Evolutionary conservation across 1,284 basidiomycete species (phyloP).

Genomic region (Gymnopus androsaceus): DNA sequence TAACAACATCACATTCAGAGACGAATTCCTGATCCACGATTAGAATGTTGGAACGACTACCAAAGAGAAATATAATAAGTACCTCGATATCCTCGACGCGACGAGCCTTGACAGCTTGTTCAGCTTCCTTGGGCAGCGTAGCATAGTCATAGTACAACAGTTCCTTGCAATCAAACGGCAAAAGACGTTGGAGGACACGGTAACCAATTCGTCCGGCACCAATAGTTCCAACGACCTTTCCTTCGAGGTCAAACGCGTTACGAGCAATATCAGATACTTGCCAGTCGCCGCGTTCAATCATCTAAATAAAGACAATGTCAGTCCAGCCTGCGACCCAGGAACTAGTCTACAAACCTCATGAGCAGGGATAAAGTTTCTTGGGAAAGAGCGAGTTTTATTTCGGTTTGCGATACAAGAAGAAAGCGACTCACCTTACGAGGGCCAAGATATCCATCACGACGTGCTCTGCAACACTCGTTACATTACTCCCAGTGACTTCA

Average conservation of each 20-base stretch:
- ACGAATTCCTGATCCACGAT: constrained; percentile 63
- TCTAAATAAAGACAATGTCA: too few relatives aligned
- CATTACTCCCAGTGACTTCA: constrained; percentile 83
- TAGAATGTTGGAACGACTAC: constrained; percentile 65
- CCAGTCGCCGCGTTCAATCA: constrained; percentile 86
- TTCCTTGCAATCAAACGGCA: constrained; percentile 89
- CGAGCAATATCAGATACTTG: constrained; percentile 80
- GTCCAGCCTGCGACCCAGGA: too few relatives aligned
- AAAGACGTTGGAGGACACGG: constrained; percentile 85
- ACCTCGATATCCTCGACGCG: constrained; percentile 80
- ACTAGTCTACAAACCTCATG: too few relatives aligned
- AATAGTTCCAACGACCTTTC: constrained; percentile 88
- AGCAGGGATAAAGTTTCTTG: constrained; percentile 84
- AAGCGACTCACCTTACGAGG: too few relatives aligned
- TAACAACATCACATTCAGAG: constrained; percentile 78
- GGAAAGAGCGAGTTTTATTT: too few relatives aligned
- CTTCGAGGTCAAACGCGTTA: constrained; percentile 86
- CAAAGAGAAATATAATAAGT: constrained; percentile 28
- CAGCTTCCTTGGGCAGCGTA: constrained; percentile 73
- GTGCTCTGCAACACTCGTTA: constrained; percentile 92
- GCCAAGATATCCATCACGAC: constrained; percentile 78
- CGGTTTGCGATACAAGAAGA: too few relatives aligned
- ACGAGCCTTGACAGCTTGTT: constrained; percentile 69
- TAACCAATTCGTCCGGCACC: constrained; percentile 89
- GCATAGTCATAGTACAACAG: constrained; percentile 93